phyloP scores from a whole-genome alignment of 257 asterid genomes.

The Echites panduratus region DNA sequence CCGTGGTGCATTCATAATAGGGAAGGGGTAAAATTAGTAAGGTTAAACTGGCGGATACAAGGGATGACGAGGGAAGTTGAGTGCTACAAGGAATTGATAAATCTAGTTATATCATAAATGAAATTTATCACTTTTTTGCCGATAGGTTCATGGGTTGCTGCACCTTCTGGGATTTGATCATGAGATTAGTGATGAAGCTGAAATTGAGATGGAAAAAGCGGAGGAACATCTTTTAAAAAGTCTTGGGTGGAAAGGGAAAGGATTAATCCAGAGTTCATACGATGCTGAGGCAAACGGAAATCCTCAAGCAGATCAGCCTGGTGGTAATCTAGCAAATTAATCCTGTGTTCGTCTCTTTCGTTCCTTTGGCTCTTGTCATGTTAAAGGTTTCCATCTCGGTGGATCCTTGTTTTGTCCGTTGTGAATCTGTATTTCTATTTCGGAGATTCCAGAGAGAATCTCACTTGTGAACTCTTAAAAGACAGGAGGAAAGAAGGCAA shows the following conservation, averaged over 20 bases:
- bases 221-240: conserved; percentile 69
- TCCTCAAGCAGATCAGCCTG: conserved; percentile 34
- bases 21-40: neutral
- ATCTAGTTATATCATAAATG: conserved; percentile 1
- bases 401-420: conserved; percentile 14
- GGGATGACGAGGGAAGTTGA: neutral
- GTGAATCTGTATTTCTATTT: conserved; percentile 33
- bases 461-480: conserved; percentile 69
- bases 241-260: conserved; percentile 97
- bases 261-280: conserved; percentile 72
- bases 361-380: neutral
- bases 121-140: conserved; percentile 17
- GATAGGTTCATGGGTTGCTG: conserved; percentile 89
- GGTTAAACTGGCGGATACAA: neutral
- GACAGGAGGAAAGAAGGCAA: conserved; percentile 98
- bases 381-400: neutral
- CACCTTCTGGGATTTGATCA: conserved; percentile 98
- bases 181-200: conserved; percentile 93
- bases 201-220: conserved; percentile 90
- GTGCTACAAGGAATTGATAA: neutral
- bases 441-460: conserved; percentile 45
- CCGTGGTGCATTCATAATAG: neutral
- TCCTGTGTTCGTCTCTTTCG: conserved; percentile 17
- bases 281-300: conserved; percentile 50
- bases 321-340: conserved; percentile 50